Conservation (phyloP, 2,329 filamentous ascomycete species). For the Hymenoscyphus linearis region DNA sequence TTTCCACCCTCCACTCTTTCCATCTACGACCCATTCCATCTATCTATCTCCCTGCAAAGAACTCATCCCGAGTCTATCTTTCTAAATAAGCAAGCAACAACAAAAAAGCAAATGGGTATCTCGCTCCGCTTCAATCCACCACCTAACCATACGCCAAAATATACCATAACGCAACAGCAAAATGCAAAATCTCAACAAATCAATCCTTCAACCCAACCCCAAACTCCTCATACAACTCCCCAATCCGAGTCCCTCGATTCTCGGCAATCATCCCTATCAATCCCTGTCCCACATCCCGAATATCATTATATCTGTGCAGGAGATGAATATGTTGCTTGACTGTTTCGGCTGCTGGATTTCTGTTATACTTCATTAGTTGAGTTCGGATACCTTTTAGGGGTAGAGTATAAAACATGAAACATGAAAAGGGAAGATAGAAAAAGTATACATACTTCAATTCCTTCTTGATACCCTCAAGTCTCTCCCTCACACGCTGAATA, state of each 20-base stretch:
- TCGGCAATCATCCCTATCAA: conserved; percentile 65
- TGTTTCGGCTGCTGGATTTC: conserved; percentile 37
- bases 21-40: no score
- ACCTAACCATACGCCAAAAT: background rate
- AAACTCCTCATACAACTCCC: conserved; percentile 33
- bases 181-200: background rate
- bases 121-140: background rate
- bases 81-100: background rate
- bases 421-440: background rate
- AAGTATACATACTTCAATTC: conserved; percentile 30
- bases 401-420: no score
- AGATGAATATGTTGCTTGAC: conserved; percentile 59
- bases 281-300: conserved; percentile 62
- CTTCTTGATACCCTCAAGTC: conserved; percentile 34
- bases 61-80: no score
- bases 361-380: background rate
- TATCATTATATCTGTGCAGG: conserved; percentile 66
- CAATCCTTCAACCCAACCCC: conserved; percentile 31
- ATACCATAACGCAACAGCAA: conserved; percentile 1
- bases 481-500: conserved; percentile 26
- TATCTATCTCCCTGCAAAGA: no score
- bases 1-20: no score
- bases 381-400: no score
- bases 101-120: conserved; percentile 24
- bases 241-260: conserved; percentile 44